Base-by-base conservation (phyloP, 257 asterid species). In the Salvia rosmarinus region DNA sequence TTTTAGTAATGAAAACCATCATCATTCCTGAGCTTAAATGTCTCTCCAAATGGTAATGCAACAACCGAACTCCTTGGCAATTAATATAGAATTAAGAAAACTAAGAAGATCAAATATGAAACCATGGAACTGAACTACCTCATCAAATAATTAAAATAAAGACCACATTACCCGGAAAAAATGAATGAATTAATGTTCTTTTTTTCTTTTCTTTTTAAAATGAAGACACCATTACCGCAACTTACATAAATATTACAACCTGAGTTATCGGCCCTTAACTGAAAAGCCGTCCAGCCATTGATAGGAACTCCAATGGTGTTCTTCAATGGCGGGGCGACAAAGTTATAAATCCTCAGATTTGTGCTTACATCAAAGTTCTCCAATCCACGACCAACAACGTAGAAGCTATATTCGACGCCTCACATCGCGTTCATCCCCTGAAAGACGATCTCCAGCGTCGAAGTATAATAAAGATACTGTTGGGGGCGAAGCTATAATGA, bases 1-100 rank as follows among this genome's bases (percentile, higher is more conserved):
- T 79, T 67, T 43, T 73, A 1, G 79, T 80, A 2, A 82, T 76
- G 65, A 79, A 82, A 0, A 51, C 69, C 80, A 76, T 76, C 46
- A 70, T 79, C 86, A 82, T 82, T 43, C 84, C 86, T 84, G 84
- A 82, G 34, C 70, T 82, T 10, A 75, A n/a, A 63, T 81, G 85
- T 3, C 83, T 43, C 68, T 82, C 85, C 32, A 78, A 75, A 72
- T 82, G 85, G 52, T 83, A 82, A 62, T 78, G 83, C 83, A 78
- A 25, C 25, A 82, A 35, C 83, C 83, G 75, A 40, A 79, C 79
- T 16, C 80, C 85, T 73, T 37, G 1, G 1, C 1, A 37, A 37
- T 6, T 6, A 55, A 56, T 1, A 37, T 8, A 37, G 1, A 16
- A 4, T 0, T 0, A 35, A 9, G n/a, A n/a, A 6, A 17, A 46